Percentiles rank a stretch among this genome's conserved stretches.
phyloP scores from a whole-genome alignment of 2,329 filamentous ascomycete species.

The Emergomyces pasteurianus region DNA sequence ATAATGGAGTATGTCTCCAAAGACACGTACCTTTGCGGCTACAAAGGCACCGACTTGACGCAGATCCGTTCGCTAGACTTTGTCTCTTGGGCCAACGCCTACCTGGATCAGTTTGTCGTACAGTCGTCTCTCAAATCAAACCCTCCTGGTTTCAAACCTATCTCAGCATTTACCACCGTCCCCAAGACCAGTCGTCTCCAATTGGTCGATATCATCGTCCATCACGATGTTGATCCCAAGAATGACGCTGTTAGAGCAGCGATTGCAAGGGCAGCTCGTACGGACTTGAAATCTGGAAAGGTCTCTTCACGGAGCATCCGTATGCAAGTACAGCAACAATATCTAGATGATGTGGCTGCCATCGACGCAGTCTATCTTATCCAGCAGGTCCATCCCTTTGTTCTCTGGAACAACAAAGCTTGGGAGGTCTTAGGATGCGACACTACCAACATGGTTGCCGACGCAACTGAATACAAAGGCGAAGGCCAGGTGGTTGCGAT shows the following conservation, averaged over 20 bases:
- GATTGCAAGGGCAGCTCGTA: slow-evolving; percentile 6
- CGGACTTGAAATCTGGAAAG: slow-evolving; percentile 3
- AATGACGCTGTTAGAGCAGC: slow-evolving; percentile 3
- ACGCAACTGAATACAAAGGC: slow-evolving; percentile 7
- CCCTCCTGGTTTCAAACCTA: neutral
- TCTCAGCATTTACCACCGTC: slow-evolving; percentile 4
- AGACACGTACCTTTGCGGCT: neutral
- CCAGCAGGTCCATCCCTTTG: slow-evolving; percentile 8
- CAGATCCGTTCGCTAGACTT: neutral
- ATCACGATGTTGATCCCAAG: slow-evolving; percentile 8
- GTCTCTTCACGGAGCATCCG: slow-evolving; percentile 6
- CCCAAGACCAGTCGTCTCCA: slow-evolving; percentile 2
- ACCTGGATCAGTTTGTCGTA: neutral
- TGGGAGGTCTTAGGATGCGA: slow-evolving; percentile 9
- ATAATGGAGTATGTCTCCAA: neutral
- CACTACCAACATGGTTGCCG: neutral
- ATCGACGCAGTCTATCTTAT: slow-evolving; percentile 11
- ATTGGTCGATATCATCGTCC: slow-evolving; percentile 9
- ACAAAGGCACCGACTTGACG: neutral
- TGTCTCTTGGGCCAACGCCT: neutral
- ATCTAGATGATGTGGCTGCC: slow-evolving; percentile 10
- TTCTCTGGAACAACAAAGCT: slow-evolving; percentile 14
- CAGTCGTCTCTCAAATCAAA: neutral
- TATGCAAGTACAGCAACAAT: slow-evolving; percentile 8
- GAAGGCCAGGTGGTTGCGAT: slow-evolving; percentile 14